These are phyloP conservation scores for Cladophialophora yegresii DNA, from an alignment of 2,329 filamentous ascomycete genomes.

Conservation along the genomic window DNA sequence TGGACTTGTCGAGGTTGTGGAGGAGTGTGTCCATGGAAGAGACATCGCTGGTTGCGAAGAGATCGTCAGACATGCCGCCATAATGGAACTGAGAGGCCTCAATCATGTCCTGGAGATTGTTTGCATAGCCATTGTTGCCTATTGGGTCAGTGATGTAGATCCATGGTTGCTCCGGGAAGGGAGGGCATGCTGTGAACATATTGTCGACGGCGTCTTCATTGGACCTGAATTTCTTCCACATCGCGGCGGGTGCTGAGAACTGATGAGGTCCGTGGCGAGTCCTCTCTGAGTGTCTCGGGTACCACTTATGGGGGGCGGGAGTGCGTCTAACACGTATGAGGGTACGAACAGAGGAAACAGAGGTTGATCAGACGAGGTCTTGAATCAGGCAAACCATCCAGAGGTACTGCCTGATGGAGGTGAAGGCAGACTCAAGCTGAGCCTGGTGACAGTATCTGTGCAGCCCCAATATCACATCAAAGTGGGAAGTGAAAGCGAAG, in stretches of 20 bases:
- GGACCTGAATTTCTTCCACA: slow-evolving; percentile 21
- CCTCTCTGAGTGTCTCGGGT: neutral
- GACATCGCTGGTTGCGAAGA: neutral
- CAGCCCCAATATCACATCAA: neutral
- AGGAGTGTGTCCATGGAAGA: slow-evolving; percentile 10
- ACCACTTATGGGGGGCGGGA: slow-evolving; percentile 5
- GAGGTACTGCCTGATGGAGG: neutral
- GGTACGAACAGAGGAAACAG: neutral
- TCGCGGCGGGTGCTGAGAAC: slow-evolving; percentile 7
- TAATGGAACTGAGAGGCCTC: slow-evolving; percentile 10
- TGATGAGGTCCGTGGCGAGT: neutral
- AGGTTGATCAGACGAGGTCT: neutral
- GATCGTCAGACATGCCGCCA: neutral
- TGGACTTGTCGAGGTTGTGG: slow-evolving; percentile 7
- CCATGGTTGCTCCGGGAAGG: slow-evolving; percentile 27
- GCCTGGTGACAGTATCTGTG: neutral
- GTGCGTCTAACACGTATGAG: neutral
- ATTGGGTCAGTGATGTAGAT: slow-evolving; percentile 34
- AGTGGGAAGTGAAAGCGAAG: neutral
- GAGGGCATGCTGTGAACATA: slow-evolving; percentile 1
- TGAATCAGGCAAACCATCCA: neutral
- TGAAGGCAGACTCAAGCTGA: neutral
- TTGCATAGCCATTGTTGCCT: slow-evolving; percentile 14
- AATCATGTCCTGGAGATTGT: slow-evolving; percentile 26
- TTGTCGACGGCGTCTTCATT: slow-evolving; percentile 4